Conservation (phyloP, 1,284 basidiomycete genomes). For the Cryptococcus sp. region DNA sequence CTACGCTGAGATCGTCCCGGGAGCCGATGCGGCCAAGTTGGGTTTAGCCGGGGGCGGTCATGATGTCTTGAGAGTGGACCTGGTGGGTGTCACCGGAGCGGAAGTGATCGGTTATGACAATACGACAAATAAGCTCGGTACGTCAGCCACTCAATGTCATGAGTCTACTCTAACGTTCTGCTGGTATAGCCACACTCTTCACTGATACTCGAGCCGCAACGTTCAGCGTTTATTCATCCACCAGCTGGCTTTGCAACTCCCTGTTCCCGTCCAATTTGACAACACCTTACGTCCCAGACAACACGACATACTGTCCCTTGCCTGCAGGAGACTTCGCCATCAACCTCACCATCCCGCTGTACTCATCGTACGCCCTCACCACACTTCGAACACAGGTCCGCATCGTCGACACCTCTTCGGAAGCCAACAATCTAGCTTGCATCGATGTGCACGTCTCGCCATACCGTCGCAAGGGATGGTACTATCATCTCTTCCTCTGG, state of each 20-base stretch:
- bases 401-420: slow-evolving; percentile 76
- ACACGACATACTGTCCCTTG: slow-evolving; percentile 70
- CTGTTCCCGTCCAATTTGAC: slow-evolving; percentile 71
- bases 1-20: slow-evolving; percentile 69
- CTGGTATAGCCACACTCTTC: slow-evolving; percentile 72
- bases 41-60: slow-evolving; percentile 40
- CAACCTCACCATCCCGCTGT: slow-evolving; percentile 72
- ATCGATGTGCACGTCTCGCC: slow-evolving; percentile 77
- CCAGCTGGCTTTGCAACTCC: slow-evolving; percentile 71
- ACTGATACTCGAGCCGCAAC: slow-evolving; percentile 77
- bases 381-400: slow-evolving; percentile 82
- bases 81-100: slow-evolving; percentile 49
- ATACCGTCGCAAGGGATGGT: slow-evolving; percentile 65
- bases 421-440: slow-evolving; percentile 74
- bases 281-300: slow-evolving; percentile 49
- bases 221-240: slow-evolving; percentile 68
- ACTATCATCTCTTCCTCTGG: slow-evolving; percentile 79
- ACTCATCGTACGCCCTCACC: slow-evolving; percentile 69
- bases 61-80: slow-evolving; percentile 48
- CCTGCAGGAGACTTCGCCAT: slow-evolving; percentile 76
- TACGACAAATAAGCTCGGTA: slow-evolving; percentile 66
- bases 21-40: slow-evolving; percentile 44
- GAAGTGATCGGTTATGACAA: slow-evolving; percentile 65
- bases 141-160: slow-evolving; percentile 28
- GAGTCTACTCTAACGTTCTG: not conserved